A percentile compares a stretch with the other conserved stretches of the same genome.
phyloP scores from a whole-genome alignment of 78 protist genomes.

The Dictyostelium purpureum region DNA sequence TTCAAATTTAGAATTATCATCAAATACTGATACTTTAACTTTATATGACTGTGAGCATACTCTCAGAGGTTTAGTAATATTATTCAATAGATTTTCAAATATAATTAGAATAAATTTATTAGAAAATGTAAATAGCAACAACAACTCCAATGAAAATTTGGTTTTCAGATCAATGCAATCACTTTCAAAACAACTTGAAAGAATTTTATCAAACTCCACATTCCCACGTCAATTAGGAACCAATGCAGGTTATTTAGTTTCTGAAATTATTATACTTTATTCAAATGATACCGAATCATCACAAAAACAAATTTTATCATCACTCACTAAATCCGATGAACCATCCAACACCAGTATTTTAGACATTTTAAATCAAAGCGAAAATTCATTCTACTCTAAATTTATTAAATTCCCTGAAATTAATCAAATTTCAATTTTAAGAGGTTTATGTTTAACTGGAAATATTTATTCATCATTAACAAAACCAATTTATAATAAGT shows the following conservation, averaged over 20 bases:
- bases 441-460: slow-evolving; percentile 45
- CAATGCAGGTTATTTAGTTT: slow-evolving; percentile 17
- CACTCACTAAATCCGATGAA: not conserved
- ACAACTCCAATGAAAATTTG: not conserved
- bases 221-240: slow-evolving; percentile 37
- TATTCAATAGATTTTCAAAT: not conserved
- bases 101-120: too few relatives aligned
- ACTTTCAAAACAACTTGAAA: slow-evolving; percentile 14
- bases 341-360: not conserved
- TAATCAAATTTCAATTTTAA: slow-evolving; percentile 18
- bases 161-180: not conserved
- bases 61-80: slow-evolving; percentile 9
- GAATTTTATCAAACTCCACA: not conserved
- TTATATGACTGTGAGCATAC: slow-evolving; percentile 64
- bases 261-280: not conserved
- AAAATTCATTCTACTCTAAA: not conserved
- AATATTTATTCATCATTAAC: not conserved
- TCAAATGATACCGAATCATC: not conserved
- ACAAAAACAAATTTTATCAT: slow-evolving; percentile 37
- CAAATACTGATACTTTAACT: not conserved
- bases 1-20: not conserved
- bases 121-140: too few relatives aligned
- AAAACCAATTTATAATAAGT: not conserved
- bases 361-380: not conserved
- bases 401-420: slow-evolving; percentile 35